Conservation (phyloP, 1,284 basidiomycete genomes). For the Puccinia horiana region DNA sequence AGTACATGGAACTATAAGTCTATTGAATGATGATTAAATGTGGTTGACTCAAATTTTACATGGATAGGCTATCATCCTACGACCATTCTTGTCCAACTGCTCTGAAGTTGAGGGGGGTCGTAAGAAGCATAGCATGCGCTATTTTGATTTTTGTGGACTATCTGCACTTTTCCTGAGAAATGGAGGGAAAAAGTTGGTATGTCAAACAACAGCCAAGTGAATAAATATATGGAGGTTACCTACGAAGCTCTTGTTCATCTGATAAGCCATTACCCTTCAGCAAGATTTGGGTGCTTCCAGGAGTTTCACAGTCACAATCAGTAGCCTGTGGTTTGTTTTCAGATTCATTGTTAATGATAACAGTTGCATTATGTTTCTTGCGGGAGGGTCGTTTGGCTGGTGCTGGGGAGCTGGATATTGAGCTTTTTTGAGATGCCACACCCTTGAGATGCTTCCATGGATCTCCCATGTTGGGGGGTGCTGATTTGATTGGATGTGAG, state of each 20-base stretch:
- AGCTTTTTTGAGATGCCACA: neutral
- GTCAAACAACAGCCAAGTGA: neutral
- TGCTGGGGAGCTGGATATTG: neutral
- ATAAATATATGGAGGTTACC: neutral
- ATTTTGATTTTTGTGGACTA: neutral
- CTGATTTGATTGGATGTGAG: neutral
- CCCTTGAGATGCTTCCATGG: neutral
- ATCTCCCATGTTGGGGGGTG: neutral
- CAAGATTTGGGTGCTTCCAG: constrained; percentile 1
- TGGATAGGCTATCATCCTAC: neutral
- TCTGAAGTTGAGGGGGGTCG: neutral
- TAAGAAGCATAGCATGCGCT: neutral
- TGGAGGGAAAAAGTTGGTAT: neutral
- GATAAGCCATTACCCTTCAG: neutral
- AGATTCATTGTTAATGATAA: neutral
- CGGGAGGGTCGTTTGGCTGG: neutral
- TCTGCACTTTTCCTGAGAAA: neutral
- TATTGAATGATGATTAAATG: neutral
- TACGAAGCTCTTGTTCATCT: constrained; percentile 5
- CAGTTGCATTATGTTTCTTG: neutral
- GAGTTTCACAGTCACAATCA: neutral
- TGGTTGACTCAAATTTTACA: neutral
- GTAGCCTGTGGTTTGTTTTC: neutral
- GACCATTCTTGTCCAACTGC: neutral
- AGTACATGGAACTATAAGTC: neutral